Evolutionary conservation across 352 stramenopile genomes (phyloP).

Genomic region (Halophytophthora batemanensis): DNA sequence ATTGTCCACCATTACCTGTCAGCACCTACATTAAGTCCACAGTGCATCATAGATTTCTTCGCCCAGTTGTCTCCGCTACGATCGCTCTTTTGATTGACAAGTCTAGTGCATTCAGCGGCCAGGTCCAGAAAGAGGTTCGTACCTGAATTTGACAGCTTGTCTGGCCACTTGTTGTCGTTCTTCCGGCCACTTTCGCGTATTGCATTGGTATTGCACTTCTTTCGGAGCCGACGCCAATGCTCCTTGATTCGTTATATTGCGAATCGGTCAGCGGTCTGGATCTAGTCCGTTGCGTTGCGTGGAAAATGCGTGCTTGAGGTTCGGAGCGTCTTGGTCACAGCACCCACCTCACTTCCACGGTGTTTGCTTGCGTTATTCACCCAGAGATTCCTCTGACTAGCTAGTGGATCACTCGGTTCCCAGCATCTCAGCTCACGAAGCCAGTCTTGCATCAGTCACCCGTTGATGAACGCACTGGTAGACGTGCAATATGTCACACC

Average conservation of each 20-base stretch:
- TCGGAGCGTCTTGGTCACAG: not conserved
- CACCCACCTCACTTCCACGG: not conserved
- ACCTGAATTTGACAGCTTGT: conserved; percentile 4
- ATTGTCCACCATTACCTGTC: conserved; percentile 5
- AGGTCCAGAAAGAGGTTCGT: conserved; percentile 11
- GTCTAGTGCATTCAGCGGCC: conserved; percentile 5
- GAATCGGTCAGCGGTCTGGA: conserved; percentile 1
- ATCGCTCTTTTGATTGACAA: conserved; percentile 9
- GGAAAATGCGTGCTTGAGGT: not conserved
- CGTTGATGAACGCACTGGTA: too few species aligned
- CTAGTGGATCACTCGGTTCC: not conserved
- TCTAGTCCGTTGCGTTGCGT: conserved; percentile 1
- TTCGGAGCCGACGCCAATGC: not conserved
- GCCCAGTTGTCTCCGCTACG: conserved; percentile 7
- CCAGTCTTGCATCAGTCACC: not conserved
- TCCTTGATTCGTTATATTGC: conserved; percentile 4
- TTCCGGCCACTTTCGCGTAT: conserved; percentile 11
- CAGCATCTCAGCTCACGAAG: conserved; percentile 1
- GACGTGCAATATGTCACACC: too few species aligned
- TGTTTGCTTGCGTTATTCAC: conserved; percentile 7
- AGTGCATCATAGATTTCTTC: conserved; percentile 10
- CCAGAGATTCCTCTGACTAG: not conserved
- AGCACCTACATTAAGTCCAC: conserved; percentile 1
- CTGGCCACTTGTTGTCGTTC: not conserved
- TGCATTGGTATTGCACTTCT: conserved; percentile 7